Base-by-base conservation (phyloP, 2,329 filamentous ascomycete genomes). In the Scorias spongiosa region DNA sequence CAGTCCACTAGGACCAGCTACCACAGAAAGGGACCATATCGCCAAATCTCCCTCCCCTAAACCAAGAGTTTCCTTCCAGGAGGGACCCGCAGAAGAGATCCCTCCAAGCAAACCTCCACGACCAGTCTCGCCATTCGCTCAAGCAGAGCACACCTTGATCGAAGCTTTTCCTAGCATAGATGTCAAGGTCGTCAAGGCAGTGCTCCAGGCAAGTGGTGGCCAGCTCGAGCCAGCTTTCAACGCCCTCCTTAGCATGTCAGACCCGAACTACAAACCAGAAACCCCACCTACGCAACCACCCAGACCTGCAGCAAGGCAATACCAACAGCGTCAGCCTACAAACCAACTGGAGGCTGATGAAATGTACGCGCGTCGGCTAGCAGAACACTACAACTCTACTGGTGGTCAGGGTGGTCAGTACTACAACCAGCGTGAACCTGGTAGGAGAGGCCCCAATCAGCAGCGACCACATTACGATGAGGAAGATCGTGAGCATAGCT, bases 181-280 rank as follows among this genome's bases (percentile, higher is more conserved):
- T 43, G 61, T 67, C 7, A 63, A 77, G 39, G 82, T 98, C 40
- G 76, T 98, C 62, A 93, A 81, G 63, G 91, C 91, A 28, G 83
- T 98, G 0, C 67, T 98, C 50, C 73, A 76, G 18, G 91, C 91
- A 11, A 96, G 91, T 61, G 74, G 80, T 46, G 89, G 88, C 47
- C 78, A 81, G 56, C 80, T 96, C 40, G 91, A 98, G 63, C 84
- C 86, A 29, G 89, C 91, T 11, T 98, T 98, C 67, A 91, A 95
- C 66, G 91, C 91, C 30, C 73, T 98, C 38, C 72, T 98, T 39
- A 84, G 68, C 59, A 74, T 74, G 71, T 71, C 68, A 40, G 71
- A 75, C 50, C 71, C 71, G 41, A 63, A 65, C 53, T 72, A 68
- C 61, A 60, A 67, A 47, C 61, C 59, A 3, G 67, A 72, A 44